Base-by-base conservation (phyloP, 106 monocot genomes). In the Gastrodia elata region DNA sequence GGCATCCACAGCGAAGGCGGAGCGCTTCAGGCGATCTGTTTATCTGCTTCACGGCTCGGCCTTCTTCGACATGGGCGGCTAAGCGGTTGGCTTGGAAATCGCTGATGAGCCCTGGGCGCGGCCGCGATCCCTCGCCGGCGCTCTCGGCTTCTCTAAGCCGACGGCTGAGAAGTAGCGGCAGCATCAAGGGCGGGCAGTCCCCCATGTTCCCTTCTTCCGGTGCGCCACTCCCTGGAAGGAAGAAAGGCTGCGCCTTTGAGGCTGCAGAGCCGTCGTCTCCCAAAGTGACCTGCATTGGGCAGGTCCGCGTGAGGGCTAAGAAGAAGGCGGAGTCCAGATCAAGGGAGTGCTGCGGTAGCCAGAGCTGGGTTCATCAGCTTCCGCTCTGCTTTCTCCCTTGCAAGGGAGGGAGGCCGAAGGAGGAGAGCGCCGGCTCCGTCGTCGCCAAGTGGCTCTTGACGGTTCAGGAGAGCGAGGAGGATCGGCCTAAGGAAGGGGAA, bases 271-370 rank as follows among this genome's bases (percentile, higher is more conserved):
- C 97, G 1, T 86, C 90, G 1, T 98, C 97, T 4, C 97, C 97
- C 8, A 98, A 98, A 73, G 97, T 98, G 14, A 98, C 97, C 14
- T 98, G 97, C 93, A 98, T 98, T 48, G 97, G 97, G 18, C 97
- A 98, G 69, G 97, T 98, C 1, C 76, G 91, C 46, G 93, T 93
- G 14, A 91, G 80, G 37, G 74, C 68, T 41, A 81, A 79, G 75
- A 78, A 79, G 72, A 84, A 85, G 79, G 80, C 64, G 38, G 74
- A 40, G 35, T 77, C 49, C 81, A 74, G 84, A 33, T 61, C 68
- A 16, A 69, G 78, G 58, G 38, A 70, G 25, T 71, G 75, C 39
- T 25, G 46, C 4, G 72, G 67, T 36, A 67, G 68, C 52, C 74
- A 82, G 73, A 76, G 75, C 22, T 83, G 83, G 87, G 78, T 83